Base-by-base conservation (phyloP, 2,329 filamentous ascomycete genomes). In the Didymella keratinophila region DNA sequence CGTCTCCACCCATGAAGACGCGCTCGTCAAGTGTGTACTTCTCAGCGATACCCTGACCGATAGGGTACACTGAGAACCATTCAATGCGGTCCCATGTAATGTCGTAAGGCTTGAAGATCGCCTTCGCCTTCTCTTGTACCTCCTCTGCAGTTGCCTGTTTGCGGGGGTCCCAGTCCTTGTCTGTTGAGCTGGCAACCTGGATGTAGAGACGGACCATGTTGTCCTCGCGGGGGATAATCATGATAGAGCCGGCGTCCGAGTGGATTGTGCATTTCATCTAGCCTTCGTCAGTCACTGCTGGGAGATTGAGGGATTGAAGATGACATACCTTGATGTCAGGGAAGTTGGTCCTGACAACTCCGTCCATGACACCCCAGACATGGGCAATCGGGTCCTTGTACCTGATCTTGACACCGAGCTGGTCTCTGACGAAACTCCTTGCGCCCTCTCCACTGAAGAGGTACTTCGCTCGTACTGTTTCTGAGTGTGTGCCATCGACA, bases 201-300 rank as follows among this genome's bases (percentile, higher is more conserved):
- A 83, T 82, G 69, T 83, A 83, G 11, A 83, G 69, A n/a, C 81
- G 79, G 34, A 83, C 81, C 81, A 83, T 83, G 70, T 83, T 83
- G 71, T 80, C 76, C 66, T 83, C 81, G 37, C 81, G 78, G 3
- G 81, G 81, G 65, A 88, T 87, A 54, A 87, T 84, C 85, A 87
- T 87, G 71, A 87, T 87, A 1, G 84, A 86, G 9, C 86, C 86
- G 37, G 82, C 81, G 61, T 87, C 84, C 0, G 86, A 88, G 75
- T 87, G 86, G 28, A 88, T 87, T n/a, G 85, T 87, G 76, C 86
- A 87, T 80, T 87, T 87, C 79, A 86, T 86, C 84, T 85, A 50
- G 20, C 2, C 4, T 10, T 23, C 44, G 56, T 71, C 50, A 71
- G 59, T 10, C 52, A 41, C 12, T 14, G 21, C 18, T 18, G 10